Evolutionary conservation across 2,329 filamentous ascomycete species (phyloP).

Genomic region (Calonectria pseudoturangicola): DNA sequence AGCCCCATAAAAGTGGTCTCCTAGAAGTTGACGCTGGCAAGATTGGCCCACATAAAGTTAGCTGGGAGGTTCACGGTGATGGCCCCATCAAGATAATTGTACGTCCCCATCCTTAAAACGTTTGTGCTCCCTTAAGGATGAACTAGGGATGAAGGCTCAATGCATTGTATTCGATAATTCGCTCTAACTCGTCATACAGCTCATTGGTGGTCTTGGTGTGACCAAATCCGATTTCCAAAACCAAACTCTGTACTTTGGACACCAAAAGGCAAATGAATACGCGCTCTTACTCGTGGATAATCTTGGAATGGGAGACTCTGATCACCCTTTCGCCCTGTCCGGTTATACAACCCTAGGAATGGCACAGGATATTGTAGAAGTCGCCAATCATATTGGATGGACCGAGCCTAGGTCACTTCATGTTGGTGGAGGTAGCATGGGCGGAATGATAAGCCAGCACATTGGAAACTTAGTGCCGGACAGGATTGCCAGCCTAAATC

Average conservation of each 20-base stretch:
- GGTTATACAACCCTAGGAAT: not conserved
- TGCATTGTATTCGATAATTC: too few species aligned
- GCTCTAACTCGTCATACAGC: not conserved
- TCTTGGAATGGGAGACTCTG: not conserved
- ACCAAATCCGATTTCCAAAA: constrained; percentile 24
- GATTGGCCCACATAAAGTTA: not conserved
- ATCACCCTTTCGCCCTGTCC: not conserved
- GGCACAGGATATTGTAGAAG: constrained; percentile 6
- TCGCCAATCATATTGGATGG: not conserved
- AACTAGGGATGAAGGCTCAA: too few species aligned
- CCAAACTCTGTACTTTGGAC: constrained; percentile 1
- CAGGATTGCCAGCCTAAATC: not conserved
- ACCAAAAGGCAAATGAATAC: not conserved
- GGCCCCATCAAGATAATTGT: constrained; percentile 11
- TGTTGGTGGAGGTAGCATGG: constrained; percentile 13
- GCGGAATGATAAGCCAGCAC: not conserved
- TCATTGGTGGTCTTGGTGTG: constrained; percentile 1
- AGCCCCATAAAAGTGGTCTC: not conserved
- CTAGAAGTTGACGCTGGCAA: not conserved
- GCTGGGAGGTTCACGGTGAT: constrained; percentile 20
- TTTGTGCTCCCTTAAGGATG: too few species aligned
- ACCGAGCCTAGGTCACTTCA: not conserved
- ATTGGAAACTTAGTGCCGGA: not conserved
- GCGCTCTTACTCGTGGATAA: not conserved
- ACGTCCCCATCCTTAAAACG: not conserved